phyloP scores from a whole-genome alignment of 1,284 basidiomycete genomes.

The Hymenochaete sp. region DNA sequence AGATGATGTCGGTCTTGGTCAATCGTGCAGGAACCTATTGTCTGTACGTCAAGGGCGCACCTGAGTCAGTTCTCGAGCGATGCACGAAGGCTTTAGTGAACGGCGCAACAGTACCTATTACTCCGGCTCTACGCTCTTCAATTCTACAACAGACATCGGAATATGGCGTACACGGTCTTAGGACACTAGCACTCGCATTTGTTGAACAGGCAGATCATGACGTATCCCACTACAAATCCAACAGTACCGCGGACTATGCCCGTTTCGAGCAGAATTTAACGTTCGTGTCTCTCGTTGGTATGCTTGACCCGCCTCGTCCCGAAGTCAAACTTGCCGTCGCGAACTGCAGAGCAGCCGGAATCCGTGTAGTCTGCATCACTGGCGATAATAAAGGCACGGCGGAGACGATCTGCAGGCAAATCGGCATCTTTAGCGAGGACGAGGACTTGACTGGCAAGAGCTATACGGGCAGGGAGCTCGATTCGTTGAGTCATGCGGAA shows the following conservation, averaged over 20 bases:
- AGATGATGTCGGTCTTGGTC: conserved; percentile 96
- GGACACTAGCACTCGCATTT: conserved; percentile 89
- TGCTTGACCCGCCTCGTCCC: conserved; percentile 96
- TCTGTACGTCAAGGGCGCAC: conserved; percentile 91
- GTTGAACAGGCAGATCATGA: conserved; percentile 73
- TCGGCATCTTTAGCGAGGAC: conserved; percentile 82
- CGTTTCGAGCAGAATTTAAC: conserved; percentile 87
- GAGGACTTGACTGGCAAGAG: conserved; percentile 88
- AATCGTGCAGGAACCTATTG: conserved; percentile 48
- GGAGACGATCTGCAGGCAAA: conserved; percentile 92
- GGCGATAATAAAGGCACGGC: conserved; percentile 98
- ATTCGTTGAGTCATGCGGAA: conserved; percentile 70
- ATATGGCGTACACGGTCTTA: conserved; percentile 79
- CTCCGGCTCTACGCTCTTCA: conserved; percentile 47
- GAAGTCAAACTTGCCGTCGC: conserved; percentile 85
- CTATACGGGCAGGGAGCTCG: conserved; percentile 90
- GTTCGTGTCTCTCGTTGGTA: conserved; percentile 93
- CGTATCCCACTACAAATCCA: conserved; percentile 69
- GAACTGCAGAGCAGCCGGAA: conserved; percentile 88
- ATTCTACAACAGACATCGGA: conserved; percentile 60
- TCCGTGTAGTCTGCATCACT: conserved; percentile 95
- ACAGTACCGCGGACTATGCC: conserved; percentile 73
- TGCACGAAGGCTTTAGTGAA: conserved; percentile 71
- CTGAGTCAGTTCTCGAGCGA: conserved; percentile 88
- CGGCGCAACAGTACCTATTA: conserved; percentile 58